Evolutionary conservation across 1,139 yeast species (phyloP).

Genomic region (Saccharomycopsis phalli): DNA sequence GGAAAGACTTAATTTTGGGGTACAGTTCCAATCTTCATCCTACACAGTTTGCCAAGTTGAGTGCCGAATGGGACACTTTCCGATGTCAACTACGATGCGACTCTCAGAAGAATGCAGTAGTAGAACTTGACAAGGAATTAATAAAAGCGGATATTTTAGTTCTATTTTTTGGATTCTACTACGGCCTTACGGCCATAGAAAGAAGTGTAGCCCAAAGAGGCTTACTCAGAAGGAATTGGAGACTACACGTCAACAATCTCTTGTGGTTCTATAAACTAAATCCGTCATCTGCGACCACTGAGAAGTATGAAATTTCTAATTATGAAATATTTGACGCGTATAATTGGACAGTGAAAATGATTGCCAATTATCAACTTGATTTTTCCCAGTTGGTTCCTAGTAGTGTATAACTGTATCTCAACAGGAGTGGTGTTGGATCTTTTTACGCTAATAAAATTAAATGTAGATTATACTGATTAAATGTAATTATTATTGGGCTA

Average conservation of each 20-base stretch:
- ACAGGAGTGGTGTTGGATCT: background rate
- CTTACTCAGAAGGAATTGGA: constrained; percentile 31
- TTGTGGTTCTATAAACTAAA: constrained; percentile 15
- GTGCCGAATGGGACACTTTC: constrained; percentile 36
- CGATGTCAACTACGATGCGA: constrained; percentile 40
- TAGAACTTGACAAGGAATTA: constrained; percentile 28
- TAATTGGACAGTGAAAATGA: constrained; percentile 27
- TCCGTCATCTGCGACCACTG: constrained; percentile 21
- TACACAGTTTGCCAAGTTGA: constrained; percentile 21
- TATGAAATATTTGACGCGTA: constrained; percentile 31
- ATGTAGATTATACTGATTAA: background rate
- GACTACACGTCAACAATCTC: constrained; percentile 13
- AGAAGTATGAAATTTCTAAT: constrained; percentile 28
- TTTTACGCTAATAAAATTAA: background rate
- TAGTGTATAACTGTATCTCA: background rate
- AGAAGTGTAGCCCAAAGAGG: constrained; percentile 28
- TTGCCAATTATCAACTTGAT: constrained; percentile 23
- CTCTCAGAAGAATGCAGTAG: constrained; percentile 42
- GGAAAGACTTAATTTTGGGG: constrained; percentile 10
- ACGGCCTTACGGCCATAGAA: constrained; percentile 45
- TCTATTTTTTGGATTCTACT: constrained; percentile 53
- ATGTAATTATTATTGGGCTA: background rate
- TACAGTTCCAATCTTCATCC: constrained; percentile 10
- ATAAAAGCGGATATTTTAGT: constrained; percentile 33
- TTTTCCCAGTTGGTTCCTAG: constrained; percentile 17